phyloP scores from a whole-genome alignment of 192 early-diverging fungal genomes.

The Rhizophagus sp. region DNA sequence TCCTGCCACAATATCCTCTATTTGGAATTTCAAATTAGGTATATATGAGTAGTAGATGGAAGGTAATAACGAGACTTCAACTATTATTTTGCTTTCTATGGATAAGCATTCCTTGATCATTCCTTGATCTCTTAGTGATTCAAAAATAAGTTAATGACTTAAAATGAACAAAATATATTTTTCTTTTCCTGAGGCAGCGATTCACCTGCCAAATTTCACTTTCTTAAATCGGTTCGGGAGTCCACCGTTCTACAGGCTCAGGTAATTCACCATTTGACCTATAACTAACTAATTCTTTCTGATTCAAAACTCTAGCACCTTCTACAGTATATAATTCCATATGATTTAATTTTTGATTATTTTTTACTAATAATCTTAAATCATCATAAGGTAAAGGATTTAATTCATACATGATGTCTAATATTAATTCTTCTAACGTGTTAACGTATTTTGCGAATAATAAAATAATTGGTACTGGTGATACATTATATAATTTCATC shows the following conservation, averaged over 20 bases:
- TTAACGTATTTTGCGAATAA: background rate
- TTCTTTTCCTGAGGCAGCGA: too few relatives aligned
- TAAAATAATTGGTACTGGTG: background rate
- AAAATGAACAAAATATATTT: too few relatives aligned
- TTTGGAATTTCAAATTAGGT: too few relatives aligned
- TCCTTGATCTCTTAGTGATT: too few relatives aligned
- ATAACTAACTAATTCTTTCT: background rate
- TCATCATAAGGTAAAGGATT: background rate
- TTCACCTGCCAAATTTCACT: too few relatives aligned
- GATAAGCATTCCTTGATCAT: too few relatives aligned
- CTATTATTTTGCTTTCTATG: too few relatives aligned
- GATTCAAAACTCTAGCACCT: background rate
- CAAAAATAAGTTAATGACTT: too few relatives aligned
- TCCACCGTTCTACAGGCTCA: background rate
- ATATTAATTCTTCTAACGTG: background rate
- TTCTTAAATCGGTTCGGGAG: background rate
- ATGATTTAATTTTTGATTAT: background rate
- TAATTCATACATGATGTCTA: background rate
- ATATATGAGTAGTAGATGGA: too few relatives aligned
- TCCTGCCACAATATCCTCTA: too few relatives aligned
- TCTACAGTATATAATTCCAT: slow-evolving; percentile 6
- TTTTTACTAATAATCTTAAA: background rate
- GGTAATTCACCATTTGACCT: slow-evolving; percentile 1
- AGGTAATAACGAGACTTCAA: too few relatives aligned
- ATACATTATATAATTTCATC: background rate